phyloP scores from a whole-genome alignment of 306 rosid genomes.

The Prinsepia uniflora region DNA sequence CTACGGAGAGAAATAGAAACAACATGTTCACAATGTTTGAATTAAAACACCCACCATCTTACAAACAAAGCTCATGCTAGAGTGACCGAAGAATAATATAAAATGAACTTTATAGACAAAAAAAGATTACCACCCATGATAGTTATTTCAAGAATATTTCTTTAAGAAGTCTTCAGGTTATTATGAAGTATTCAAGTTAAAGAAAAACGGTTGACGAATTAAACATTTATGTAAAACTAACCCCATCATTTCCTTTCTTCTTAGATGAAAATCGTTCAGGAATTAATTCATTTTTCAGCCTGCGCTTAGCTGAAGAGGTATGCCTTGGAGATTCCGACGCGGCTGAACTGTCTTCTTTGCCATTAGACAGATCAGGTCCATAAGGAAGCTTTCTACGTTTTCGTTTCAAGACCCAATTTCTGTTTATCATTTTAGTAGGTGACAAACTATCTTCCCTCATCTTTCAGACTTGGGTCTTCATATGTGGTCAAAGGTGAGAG shows the following conservation, averaged over 20 bases:
- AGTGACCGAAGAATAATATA: not conserved
- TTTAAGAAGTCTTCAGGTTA: conserved; percentile 1
- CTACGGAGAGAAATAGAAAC: not conserved
- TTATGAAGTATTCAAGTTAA: not conserved
- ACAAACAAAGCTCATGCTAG: not conserved
- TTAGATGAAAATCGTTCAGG: conserved; percentile 55
- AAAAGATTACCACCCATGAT: not conserved
- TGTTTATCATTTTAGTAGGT: conserved; percentile 66
- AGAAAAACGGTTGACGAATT: not conserved
- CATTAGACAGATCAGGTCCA: conserved; percentile 47
- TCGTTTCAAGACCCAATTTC: conserved; percentile 94
- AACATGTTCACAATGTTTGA: not conserved
- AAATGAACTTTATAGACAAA: not conserved
- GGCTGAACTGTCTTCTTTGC: conserved; percentile 58
- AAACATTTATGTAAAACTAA: conserved; percentile 37
- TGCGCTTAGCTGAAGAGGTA: conserved; percentile 48
- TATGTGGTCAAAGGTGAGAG: conserved; percentile 26
- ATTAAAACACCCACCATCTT: not conserved
- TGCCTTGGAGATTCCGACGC: conserved; percentile 58
- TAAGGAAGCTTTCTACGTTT: conserved; percentile 81
- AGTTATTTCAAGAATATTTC: not conserved
- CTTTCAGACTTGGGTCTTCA: conserved; percentile 34
- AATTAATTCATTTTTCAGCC: conserved; percentile 49
- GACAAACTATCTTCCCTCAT: conserved; percentile 78
- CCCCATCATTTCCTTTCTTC: conserved; percentile 99